Conservation (phyloP, 2,329 filamentous ascomycete genomes). For the Diplodia sapinea region DNA sequence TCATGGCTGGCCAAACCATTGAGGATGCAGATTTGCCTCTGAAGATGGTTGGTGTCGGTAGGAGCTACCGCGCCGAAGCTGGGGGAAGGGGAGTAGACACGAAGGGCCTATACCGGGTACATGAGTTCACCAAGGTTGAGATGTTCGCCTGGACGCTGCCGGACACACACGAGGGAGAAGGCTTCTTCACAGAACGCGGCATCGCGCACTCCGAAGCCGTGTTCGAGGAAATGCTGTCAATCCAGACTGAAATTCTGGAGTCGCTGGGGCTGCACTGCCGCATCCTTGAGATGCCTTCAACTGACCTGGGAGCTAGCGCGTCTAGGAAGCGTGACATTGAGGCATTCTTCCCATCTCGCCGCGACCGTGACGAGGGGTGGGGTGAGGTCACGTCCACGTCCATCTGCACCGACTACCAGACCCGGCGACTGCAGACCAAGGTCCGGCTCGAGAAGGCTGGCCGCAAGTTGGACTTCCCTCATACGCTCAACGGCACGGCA, state of each 20-base stretch:
- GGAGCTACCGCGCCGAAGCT: conserved; percentile 96
- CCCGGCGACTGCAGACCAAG: conserved; percentile 77
- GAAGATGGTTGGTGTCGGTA: conserved; percentile 80
- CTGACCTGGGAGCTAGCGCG: conserved; percentile 88
- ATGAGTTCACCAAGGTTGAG: conserved; percentile 98
- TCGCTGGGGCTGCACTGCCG: conserved; percentile 82
- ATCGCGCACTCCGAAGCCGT: conserved; percentile 54
- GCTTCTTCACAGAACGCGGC: conserved; percentile 39
- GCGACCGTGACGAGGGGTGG: conserved; percentile 73
- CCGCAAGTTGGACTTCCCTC: conserved; percentile 74
- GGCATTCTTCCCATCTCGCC: conserved; percentile 85
- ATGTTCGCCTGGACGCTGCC: conserved; percentile 90
- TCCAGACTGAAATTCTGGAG: conserved; percentile 83
- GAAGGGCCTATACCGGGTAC: conserved; percentile 93
- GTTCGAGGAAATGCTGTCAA: conserved; percentile 83
- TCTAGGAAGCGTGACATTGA: conserved; percentile 91
- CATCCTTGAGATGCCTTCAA: conserved; percentile 87
- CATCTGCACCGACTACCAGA: conserved; percentile 95
- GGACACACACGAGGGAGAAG: conserved; percentile 46
- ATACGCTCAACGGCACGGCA: conserved; percentile 93
- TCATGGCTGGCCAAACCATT: conserved; percentile 78
- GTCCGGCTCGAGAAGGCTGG: conserved; percentile 58
- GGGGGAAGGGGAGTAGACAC: conserved; percentile 88
- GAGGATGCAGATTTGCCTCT: conserved; percentile 71
- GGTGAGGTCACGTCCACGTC: conserved; percentile 92